phyloP scores from a whole-genome alignment of 768 basidiomycete genomes.

The Podaxis sp. region DNA sequence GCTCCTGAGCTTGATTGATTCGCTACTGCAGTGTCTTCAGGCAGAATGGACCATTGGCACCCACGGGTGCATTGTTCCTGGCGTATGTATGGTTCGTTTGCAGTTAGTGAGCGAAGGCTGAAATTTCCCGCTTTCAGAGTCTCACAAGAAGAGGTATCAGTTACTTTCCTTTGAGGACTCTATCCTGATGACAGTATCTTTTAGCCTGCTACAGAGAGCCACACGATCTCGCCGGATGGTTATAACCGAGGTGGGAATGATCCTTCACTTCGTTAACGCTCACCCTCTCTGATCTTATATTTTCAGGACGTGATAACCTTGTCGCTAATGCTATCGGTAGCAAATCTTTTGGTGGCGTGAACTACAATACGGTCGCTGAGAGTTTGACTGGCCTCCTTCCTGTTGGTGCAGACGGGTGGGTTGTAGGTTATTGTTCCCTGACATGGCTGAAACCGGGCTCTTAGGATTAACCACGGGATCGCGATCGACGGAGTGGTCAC shows the following conservation, averaged over 20 bases:
- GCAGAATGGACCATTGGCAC: conserved; percentile 51
- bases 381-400: conserved; percentile 55
- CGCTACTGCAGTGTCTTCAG: conserved; percentile 41
- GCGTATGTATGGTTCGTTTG: conserved; percentile 25
- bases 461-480: conserved; percentile 49
- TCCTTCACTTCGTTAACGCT: neutral
- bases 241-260: conserved; percentile 29
- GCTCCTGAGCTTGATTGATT: conserved; percentile 8
- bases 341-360: conserved; percentile 39
- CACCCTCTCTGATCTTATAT: neutral
- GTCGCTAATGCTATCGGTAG: conserved; percentile 27
- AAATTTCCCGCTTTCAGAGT: conserved; percentile 22
- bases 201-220: conserved; percentile 26
- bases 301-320: conserved; percentile 27
- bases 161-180: neutral
- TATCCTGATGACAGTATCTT: neutral
- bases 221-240: conserved; percentile 32
- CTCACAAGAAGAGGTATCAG: conserved; percentile 33
- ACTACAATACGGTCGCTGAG: conserved; percentile 43
- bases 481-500: conserved; percentile 57
- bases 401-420: conserved; percentile 45
- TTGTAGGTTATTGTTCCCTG: neutral
- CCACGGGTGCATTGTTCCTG: conserved; percentile 54
- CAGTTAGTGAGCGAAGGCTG: neutral
- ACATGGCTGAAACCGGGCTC: neutral